Base-by-base conservation (phyloP, 176 grass and related monocot genomes). In the Phoenix dactylifera region DNA sequence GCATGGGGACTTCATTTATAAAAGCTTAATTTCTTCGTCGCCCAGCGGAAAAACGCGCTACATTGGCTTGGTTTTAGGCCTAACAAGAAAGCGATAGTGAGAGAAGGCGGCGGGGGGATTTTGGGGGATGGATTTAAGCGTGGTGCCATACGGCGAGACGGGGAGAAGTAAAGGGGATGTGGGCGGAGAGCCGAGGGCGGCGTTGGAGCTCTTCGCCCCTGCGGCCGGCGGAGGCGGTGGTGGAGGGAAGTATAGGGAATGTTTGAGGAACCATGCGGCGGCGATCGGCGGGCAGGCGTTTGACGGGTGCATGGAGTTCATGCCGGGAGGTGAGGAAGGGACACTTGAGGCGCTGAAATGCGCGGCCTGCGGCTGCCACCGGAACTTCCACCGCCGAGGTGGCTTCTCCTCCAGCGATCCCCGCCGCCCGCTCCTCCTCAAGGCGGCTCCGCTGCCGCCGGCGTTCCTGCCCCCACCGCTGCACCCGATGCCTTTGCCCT, bases 221-320 rank as follows among this genome's bases (percentile, higher is more conserved):
- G 55, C 29, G 4, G 39, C 26, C 1, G n/a, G 6, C 1, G n/a
- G 6, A 14, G 49, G 16, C 63, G 29, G 57, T 25, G 57, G 26
- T 19, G 59, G 51, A 16, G 63, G 15, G 39, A 55, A 50, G 28
- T 81, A 86, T 54, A 51, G 69, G n/a, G 73, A 86, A 68, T 86
- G 83, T 64, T 35, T 81, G 57, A 65, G 58, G 16, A 87, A 87
- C 79, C 84, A 87, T 29, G 79, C 71, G 55, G 84, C 79, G 49
- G 75, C 84, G 24, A 7, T 73, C 28, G 84, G 84, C 2, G 79
- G 84, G 14, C 84, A 87, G 26, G 79, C 76, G 30, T 39, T 74
- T 24, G 79, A 87, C 51, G 84, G 84, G 25, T 87, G 79, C 66
- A 76, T 79, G 55, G 79, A 87, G 79, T 87, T 87, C 79, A 87